phyloP scores from a whole-genome alignment of 106 monocot genomes.

The Ottelia alismoides region DNA sequence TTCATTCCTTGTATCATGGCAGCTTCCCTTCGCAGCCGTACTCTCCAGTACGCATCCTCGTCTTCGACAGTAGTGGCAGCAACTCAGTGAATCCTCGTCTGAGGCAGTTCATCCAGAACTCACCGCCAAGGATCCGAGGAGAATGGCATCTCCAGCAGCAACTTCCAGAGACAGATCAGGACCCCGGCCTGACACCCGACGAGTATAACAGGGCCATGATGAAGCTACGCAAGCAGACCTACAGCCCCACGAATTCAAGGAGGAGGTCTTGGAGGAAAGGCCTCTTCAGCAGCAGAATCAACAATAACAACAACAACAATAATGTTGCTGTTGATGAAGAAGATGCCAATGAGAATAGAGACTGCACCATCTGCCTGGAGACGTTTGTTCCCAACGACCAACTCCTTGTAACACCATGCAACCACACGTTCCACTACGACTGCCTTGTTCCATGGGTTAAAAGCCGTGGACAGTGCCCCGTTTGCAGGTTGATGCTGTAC shows the following conservation, averaged over 20 bases:
- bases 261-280: slow-evolving; percentile 17
- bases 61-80: slow-evolving; percentile 11
- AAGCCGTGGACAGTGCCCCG: slow-evolving; percentile 56
- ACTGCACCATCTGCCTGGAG: slow-evolving; percentile 53
- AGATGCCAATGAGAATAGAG: slow-evolving; percentile 13
- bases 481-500: slow-evolving; percentile 37
- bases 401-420: slow-evolving; percentile 59
- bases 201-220: slow-evolving; percentile 68
- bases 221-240: slow-evolving; percentile 33
- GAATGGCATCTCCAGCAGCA: slow-evolving; percentile 23
- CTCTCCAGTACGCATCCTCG: slow-evolving; percentile 28
- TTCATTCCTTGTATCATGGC: too few species aligned
- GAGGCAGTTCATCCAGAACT: slow-evolving; percentile 36
- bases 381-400: slow-evolving; percentile 26
- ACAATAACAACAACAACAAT: background rate
- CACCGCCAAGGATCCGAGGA: slow-evolving; percentile 34
- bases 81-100: slow-evolving; percentile 30
- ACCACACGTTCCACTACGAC: slow-evolving; percentile 58
- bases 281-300: slow-evolving; percentile 24
- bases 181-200: slow-evolving; percentile 20
- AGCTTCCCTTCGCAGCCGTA: slow-evolving; percentile 49
- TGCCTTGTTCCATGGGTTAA: slow-evolving; percentile 68
- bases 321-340: background rate
- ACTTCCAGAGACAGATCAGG: slow-evolving; percentile 14
- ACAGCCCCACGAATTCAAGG: slow-evolving; percentile 19